Evolutionary conservation across 345 rosid genomes (phyloP), one percentile per base, ranked within the genome.

Genomic region (Melaleuca quinquenervia): DNA sequence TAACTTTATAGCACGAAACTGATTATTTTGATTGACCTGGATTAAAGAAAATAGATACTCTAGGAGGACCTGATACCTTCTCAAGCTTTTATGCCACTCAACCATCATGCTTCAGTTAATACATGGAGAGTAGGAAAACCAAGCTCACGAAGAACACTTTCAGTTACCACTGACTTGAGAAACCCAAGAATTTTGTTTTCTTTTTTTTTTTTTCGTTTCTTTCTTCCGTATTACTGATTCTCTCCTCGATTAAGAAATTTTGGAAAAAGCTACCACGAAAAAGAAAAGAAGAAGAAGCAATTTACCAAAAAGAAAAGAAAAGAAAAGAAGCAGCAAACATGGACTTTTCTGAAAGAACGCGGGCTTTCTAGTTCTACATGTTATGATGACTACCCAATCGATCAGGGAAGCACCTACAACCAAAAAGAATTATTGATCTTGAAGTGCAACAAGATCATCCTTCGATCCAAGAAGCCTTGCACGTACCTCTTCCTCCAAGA

Each of bases 151-250:
- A 55, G 24, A 55, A n/a, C 60, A 55, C 24, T 55, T 55, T 55
- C 60, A 55, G 60, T 22, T 55, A n/a, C n/a, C 24, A 55, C 27
- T 55, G 24, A 24, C 27, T 55, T 55, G 60, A 55, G 60, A 55
- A 55, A 55, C 60, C 60, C 60, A 55, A 55, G 6, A 55, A 55
- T 55, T 55, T 55, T 55, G 60, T 22, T 55, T 55, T 55, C n/a
- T n/a, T n/a, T n/a, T n/a, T n/a, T n/a, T n/a, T n/a, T n/a, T n/a
- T n/a, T n/a, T 55, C 10, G 27, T 12, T 55, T 55, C 24, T 5
- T 55, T 24, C 60, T 0, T 22, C 60, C 27, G n/a, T 0, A 55
- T 55, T 55, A 55, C 3, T 0, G 60, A 55, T 55, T 22, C 0
- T 55, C 27, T 55, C n/a, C 60, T 55, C 60, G 8, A 55, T 55